Conservation (phyloP, 2,329 filamentous ascomycete genomes). For the Alternaria panax region DNA sequence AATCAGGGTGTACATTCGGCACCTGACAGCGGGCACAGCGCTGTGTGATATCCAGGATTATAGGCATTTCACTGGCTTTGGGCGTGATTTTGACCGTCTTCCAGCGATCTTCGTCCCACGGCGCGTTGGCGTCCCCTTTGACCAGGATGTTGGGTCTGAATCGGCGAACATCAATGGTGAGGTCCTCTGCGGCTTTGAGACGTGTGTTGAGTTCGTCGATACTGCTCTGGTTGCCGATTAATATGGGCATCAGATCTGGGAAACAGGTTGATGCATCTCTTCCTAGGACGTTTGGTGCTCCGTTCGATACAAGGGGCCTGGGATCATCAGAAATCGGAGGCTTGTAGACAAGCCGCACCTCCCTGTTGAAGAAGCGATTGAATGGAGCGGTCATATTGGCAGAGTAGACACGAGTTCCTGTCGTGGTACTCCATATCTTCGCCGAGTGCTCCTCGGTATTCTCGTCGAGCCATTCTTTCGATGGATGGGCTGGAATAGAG, state of each 20-base stretch:
- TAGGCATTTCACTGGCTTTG: slow-evolving; percentile 19
- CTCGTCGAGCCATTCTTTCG: slow-evolving; percentile 59
- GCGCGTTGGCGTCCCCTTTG: slow-evolving; percentile 54
- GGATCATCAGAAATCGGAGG: slow-evolving; percentile 58
- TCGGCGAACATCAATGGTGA: slow-evolving; percentile 62
- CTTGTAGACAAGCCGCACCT: slow-evolving; percentile 68
- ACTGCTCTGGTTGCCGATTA: slow-evolving; percentile 64
- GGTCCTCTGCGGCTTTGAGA: slow-evolving; percentile 54
- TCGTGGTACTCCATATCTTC: slow-evolving; percentile 66
- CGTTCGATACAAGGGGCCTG: slow-evolving; percentile 64
- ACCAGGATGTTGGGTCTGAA: slow-evolving; percentile 72
- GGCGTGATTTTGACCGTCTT: slow-evolving; percentile 61
- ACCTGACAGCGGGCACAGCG: slow-evolving; percentile 68
- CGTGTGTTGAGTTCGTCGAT: slow-evolving; percentile 66
- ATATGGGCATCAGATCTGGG: slow-evolving; percentile 65
- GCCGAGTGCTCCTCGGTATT: slow-evolving; percentile 61
- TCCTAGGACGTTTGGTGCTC: slow-evolving; percentile 62
- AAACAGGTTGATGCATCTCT: slow-evolving; percentile 63
- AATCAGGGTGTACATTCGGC: slow-evolving; percentile 70
- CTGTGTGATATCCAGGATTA: slow-evolving; percentile 65
- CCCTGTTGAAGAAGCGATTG: slow-evolving; percentile 62
- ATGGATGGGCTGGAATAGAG: slow-evolving; percentile 64
- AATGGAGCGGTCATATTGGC: slow-evolving; percentile 61
- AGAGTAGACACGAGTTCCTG: slow-evolving; percentile 64
- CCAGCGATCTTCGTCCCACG: slow-evolving; percentile 71